phyloP scores from a whole-genome alignment of 441 rosid genomes.

The Capsella rubella region DNA sequence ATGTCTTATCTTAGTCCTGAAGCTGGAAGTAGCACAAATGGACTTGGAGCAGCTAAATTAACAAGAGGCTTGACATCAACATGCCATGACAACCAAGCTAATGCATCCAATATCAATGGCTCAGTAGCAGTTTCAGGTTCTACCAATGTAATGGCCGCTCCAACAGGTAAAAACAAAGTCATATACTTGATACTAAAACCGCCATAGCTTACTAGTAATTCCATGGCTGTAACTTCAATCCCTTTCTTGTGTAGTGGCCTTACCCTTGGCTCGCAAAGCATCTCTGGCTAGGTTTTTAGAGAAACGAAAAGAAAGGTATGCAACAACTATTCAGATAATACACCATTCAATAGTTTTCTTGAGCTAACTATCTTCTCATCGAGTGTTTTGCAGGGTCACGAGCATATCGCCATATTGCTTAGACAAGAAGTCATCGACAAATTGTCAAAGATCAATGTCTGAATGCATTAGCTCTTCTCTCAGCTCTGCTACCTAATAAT shows the following conservation, averaged over 20 bases:
- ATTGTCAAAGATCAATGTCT: constrained; percentile 46
- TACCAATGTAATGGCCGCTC: constrained; percentile 22
- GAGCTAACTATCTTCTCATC: constrained; percentile 17
- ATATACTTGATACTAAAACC: background rate
- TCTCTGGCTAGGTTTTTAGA: constrained; percentile 74
- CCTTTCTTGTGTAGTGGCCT: constrained; percentile 52
- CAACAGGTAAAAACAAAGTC: constrained; percentile 43
- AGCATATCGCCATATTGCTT: constrained; percentile 53
- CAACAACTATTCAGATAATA: background rate
- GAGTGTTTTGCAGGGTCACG: constrained; percentile 48
- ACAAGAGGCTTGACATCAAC: constrained; percentile 44
- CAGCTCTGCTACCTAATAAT: constrained; percentile 53
- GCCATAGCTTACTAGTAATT: background rate
- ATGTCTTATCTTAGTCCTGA: constrained; percentile 48
- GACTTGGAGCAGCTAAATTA: constrained; percentile 34
- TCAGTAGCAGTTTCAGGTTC: constrained; percentile 33
- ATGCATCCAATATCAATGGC: constrained; percentile 31
- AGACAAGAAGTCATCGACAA: constrained; percentile 51
- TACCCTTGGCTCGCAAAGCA: constrained; percentile 75
- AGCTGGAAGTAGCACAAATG: constrained; percentile 47
- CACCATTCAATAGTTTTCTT: constrained; percentile 18
- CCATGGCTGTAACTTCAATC: constrained; percentile 4
- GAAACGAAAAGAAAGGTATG: constrained; percentile 76
- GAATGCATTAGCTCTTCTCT: constrained; percentile 53
- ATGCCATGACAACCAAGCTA: constrained; percentile 34